Evolutionary conservation across 2,329 filamentous ascomycete genomes (phyloP).

Genomic region (Bipolaris sorokiniana): DNA sequence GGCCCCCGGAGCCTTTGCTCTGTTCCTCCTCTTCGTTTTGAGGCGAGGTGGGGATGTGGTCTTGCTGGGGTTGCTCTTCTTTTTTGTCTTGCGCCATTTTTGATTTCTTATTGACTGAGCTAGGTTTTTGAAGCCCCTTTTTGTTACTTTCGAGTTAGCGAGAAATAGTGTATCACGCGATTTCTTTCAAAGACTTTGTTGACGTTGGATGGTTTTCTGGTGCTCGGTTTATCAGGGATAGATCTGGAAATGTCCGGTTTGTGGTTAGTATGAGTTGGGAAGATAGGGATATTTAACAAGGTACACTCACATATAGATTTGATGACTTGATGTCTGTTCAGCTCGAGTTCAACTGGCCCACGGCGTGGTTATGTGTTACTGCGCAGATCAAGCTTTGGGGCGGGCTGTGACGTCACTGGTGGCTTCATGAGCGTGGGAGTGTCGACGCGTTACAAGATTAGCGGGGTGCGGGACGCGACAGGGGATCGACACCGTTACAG

Average conservation of each 20-base stretch:
- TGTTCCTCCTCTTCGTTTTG: conserved; percentile 30
- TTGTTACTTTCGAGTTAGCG: background rate
- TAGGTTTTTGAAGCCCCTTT: no score
- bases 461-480: conserved; percentile 9
- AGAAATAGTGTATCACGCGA: background rate
- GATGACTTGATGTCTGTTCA: conserved; percentile 7
- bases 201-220: background rate
- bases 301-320: background rate
- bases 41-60: conserved; percentile 37
- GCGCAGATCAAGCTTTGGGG: conserved; percentile 11
- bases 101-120: background rate
- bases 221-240: background rate
- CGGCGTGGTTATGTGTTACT: conserved; percentile 1
- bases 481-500: conserved; percentile 3
- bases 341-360: background rate
- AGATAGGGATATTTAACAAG: background rate
- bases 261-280: background rate
- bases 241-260: background rate
- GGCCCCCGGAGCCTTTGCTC: conserved; percentile 31
- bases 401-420: conserved; percentile 12
- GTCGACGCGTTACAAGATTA: conserved; percentile 10
- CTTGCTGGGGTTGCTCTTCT: conserved; percentile 21
- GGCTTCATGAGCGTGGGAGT: conserved; percentile 2
- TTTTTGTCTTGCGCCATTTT: conserved; percentile 21
- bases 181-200: no score